Percentiles rank a stretch among this genome's conserved stretches.
Evolutionary conservation across 169 alveolate species (phyloP).

Genomic region (Cryptosporidium felis): DNA sequence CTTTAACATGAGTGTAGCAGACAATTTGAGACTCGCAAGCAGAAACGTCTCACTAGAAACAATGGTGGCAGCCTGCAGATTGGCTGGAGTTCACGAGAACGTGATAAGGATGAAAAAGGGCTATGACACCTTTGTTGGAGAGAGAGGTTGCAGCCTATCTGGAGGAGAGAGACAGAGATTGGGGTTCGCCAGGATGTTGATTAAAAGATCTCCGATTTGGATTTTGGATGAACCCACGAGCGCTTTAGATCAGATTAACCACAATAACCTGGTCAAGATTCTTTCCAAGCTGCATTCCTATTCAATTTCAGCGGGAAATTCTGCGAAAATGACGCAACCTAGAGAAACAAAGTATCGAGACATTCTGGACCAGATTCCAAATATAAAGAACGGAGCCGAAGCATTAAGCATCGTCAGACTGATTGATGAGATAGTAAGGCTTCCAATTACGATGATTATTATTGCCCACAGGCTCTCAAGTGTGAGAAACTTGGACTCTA

Average conservation of each 20-base stretch:
- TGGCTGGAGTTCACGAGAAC: conserved; percentile 87
- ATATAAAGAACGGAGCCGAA: not conserved
- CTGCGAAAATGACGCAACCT: not conserved
- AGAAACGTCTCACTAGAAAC: conserved; percentile 83
- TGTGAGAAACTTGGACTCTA: conserved; percentile 81
- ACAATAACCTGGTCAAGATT: conserved; percentile 12
- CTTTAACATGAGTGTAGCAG: conserved; percentile 87
- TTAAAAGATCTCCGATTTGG: conserved; percentile 82
- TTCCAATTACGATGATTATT: conserved; percentile 82
- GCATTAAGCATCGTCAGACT: not conserved
- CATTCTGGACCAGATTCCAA: conserved; percentile 1
- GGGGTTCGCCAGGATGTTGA: conserved; percentile 87
- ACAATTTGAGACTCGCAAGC: conserved; percentile 90
- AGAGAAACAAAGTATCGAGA: not conserved
- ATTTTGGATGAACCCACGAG: conserved; percentile 83
- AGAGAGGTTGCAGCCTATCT: conserved; percentile 93
- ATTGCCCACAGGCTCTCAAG: conserved; percentile 93
- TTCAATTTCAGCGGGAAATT: not conserved
- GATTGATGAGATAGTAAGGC: conserved; percentile 17
- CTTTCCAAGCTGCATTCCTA: not conserved
- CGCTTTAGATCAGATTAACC: conserved; percentile 24
- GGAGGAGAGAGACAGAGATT: conserved; percentile 99
- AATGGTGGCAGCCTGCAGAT: conserved; percentile 82
- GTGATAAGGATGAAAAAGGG: conserved; percentile 84
- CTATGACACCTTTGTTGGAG: conserved; percentile 93